These are phyloP conservation scores for Alternaria metachromatica DNA, from an alignment of 2,329 filamentous ascomycete species.

Conservation along the genomic window DNA sequence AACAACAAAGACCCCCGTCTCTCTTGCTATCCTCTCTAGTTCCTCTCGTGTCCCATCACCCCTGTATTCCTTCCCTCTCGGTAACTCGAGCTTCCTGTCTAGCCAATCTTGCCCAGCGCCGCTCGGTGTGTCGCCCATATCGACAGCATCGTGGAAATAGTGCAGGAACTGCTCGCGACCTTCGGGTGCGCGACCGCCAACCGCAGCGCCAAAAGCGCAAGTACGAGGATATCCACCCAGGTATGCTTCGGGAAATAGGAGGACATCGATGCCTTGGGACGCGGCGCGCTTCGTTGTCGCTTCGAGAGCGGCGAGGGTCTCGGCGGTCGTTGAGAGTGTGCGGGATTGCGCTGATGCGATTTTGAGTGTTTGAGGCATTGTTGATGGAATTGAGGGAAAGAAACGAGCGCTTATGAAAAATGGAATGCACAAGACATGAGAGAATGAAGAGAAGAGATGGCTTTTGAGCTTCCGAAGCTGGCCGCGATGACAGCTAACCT, in stretches of 20 bases:
- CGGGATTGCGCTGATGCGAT: constrained; percentile 59
- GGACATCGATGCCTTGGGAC: constrained; percentile 65
- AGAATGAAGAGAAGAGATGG: neutral
- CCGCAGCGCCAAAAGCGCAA: constrained; percentile 74
- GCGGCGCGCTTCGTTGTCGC: constrained; percentile 69
- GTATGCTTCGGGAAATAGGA: constrained; percentile 92
- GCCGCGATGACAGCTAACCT: neutral
- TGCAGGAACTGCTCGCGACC: constrained; percentile 82
- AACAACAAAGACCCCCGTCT: constrained; percentile 83
- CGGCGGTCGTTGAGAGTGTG: constrained; percentile 54
- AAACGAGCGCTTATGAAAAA: neutral
- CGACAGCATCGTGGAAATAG: constrained; percentile 81
- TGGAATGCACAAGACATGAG: neutral
- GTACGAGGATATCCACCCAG: constrained; percentile 90
- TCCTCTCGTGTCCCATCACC: constrained; percentile 82
- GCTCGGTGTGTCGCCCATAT: constrained; percentile 78
- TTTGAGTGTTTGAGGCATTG: constrained; percentile 55
- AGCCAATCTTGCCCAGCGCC: constrained; percentile 79
- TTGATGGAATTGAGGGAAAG: neutral
- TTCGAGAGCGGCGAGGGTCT: constrained; percentile 72
- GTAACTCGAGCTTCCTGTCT: constrained; percentile 63
- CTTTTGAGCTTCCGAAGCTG: neutral
- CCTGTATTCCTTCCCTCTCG: constrained; percentile 56
- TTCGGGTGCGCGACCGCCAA: constrained; percentile 71
- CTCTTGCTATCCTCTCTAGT: constrained; percentile 75